Evolutionary conservation across 441 rosid species (phyloP).

Genomic region (Monsonia emarginata): DNA sequence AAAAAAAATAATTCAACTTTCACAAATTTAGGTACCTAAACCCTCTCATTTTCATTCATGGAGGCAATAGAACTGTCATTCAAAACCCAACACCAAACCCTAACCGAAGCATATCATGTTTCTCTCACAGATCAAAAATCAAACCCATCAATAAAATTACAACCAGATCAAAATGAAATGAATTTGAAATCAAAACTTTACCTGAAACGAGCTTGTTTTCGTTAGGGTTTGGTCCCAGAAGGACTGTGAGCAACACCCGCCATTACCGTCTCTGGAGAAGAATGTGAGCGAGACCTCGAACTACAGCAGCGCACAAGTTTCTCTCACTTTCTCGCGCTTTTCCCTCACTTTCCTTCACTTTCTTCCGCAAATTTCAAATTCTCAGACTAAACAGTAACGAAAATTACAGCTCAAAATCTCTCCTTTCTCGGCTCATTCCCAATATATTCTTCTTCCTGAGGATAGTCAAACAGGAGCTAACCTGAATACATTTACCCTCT

Average conservation of each 20-base stretch:
- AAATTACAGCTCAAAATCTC: constrained; percentile 5
- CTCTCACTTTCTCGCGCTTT: neutral
- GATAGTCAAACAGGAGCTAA: neutral
- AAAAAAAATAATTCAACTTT: neutral
- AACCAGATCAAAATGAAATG: neutral
- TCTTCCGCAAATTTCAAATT: neutral
- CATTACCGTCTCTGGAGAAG: neutral
- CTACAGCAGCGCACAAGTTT: neutral
- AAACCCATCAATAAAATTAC: neutral
- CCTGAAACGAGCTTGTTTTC: neutral
- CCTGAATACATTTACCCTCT: neutral
- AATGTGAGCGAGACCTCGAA: constrained; percentile 2
- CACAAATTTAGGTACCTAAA: neutral
- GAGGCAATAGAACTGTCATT: neutral
- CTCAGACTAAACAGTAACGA: neutral
- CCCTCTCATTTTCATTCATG: neutral
- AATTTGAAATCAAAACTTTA: neutral
- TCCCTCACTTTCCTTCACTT: neutral
- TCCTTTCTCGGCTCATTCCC: neutral
- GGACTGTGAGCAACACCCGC: neutral
- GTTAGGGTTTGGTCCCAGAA: neutral
- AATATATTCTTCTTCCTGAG: neutral
- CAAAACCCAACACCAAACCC: neutral
- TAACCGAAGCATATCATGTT: neutral
- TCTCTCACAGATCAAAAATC: neutral